Evolutionary conservation across 768 basidiomycete genomes (phyloP).

Genomic region (Tubosaeta sp.): DNA sequence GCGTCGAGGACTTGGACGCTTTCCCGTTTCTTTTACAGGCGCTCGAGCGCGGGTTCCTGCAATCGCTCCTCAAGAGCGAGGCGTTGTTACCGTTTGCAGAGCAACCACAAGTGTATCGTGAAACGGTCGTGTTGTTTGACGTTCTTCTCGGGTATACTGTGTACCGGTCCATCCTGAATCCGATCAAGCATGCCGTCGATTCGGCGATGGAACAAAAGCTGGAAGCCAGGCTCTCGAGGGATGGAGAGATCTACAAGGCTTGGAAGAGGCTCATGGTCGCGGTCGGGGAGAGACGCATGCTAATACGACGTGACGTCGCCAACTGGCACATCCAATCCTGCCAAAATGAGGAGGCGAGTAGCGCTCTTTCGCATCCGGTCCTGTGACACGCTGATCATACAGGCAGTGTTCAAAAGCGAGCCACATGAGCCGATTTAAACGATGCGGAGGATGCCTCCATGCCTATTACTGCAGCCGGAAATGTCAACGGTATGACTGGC

Average conservation of each 20-base stretch:
- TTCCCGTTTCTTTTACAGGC: slow-evolving; percentile 25
- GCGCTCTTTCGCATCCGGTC: not conserved
- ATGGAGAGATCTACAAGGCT: slow-evolving; percentile 17
- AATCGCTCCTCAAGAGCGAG: slow-evolving; percentile 24
- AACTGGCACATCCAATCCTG: slow-evolving; percentile 23
- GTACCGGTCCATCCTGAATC: slow-evolving; percentile 23
- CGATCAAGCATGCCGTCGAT: slow-evolving; percentile 9
- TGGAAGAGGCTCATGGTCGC: slow-evolving; percentile 19
- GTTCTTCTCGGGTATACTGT: slow-evolving; percentile 23
- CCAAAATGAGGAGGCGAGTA: slow-evolving; percentile 21
- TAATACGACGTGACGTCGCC: slow-evolving; percentile 15
- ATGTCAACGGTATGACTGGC: slow-evolving; percentile 28
- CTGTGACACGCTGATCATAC: not conserved
- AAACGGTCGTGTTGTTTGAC: slow-evolving; percentile 10
- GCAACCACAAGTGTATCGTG: slow-evolving; percentile 2
- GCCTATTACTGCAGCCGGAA: slow-evolving; percentile 25
- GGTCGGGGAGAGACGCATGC: slow-evolving; percentile 17
- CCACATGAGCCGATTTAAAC: slow-evolving; percentile 17
- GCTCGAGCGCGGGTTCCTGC: slow-evolving; percentile 16
- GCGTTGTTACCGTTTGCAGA: slow-evolving; percentile 16
- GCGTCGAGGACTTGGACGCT: slow-evolving; percentile 24
- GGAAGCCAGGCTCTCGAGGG: slow-evolving; percentile 11
- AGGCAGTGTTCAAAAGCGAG: slow-evolving; percentile 21
- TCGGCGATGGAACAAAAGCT: slow-evolving; percentile 2
- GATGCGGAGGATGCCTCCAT: slow-evolving; percentile 27